Evolutionary conservation across 139 green algal species (phyloP).

Genomic region (Diplosphaera chodatii): DNA sequence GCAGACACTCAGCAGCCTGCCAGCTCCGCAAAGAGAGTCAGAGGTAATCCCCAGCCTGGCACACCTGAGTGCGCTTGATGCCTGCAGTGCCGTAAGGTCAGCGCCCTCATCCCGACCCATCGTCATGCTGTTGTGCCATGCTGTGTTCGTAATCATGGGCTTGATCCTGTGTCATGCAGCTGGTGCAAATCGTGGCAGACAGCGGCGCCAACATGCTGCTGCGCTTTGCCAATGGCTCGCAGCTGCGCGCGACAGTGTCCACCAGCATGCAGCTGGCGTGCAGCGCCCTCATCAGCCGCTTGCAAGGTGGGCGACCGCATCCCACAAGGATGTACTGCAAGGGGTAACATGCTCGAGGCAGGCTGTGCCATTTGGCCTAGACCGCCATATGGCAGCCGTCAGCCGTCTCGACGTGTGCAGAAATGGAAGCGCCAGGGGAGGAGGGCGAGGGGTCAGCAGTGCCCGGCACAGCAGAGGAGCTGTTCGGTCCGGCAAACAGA

Average conservation of each 20-base stretch:
- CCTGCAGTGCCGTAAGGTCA: no score
- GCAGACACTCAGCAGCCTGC: background rate
- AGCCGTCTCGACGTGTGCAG: no score
- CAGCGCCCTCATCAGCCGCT: background rate
- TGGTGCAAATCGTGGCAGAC: background rate
- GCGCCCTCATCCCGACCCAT: no score
- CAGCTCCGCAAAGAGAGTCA: no score
- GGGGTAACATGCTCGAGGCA: no score
- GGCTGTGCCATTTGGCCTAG: no score
- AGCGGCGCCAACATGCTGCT: background rate
- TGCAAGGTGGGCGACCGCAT: background rate
- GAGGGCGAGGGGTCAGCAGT: background rate
- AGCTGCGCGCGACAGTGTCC: background rate
- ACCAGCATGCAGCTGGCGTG: background rate
- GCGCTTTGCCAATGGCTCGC: background rate
- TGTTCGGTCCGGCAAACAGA: slow-evolving; percentile 53
- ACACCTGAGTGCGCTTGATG: no score
- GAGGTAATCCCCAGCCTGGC: no score
- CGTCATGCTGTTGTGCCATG: no score
- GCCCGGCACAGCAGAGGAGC: background rate
- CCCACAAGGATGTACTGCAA: no score
- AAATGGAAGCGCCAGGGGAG: background rate
- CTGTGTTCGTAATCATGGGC: no score
- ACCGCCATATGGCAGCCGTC: no score
- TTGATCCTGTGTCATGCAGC: background rate